Base-by-base conservation (phyloP, 2,329 filamentous ascomycete species). In the Septoria petroselini region DNA sequence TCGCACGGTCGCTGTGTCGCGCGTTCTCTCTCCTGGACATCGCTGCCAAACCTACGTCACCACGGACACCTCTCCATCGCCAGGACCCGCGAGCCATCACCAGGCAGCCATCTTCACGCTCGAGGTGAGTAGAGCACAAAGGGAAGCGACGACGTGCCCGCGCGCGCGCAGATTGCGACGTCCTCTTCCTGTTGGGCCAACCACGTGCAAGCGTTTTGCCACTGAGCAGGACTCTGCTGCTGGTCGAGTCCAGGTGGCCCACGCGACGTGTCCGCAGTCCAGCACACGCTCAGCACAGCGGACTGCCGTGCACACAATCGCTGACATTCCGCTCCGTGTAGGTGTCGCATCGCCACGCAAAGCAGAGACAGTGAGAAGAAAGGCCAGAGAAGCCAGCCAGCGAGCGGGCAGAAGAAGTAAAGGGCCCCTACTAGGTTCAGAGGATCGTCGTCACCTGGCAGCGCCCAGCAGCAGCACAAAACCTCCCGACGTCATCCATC, bases 401-500 rank as follows among this genome's bases (percentile, higher is more conserved):
- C 31, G 31, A 41, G 38, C 14, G 23, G n/a, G 29, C 15, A 30
- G 35, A 38, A 41, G 38, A 46, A 46, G 41, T 33, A 51, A 33
- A 38, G 23, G 41, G 35, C 23, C 17, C 37, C 18, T 35, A 38
- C 33, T 38, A 46, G 43, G 21, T 30, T 38, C 42, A 39, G 42
- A 29, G 30, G 42, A 45, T 42, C 40, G 40, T 42, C 40, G 40
- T 42, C 39, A 35, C 47, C 47, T 40, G 31, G 45, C 41, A 30
- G 35, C 33, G 29, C 34, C 47, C 43, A 39, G 21, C 17, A 40
- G n/a, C 44, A 30, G 27, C 29, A 41, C 33, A 38, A 35, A 41
- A n/a, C n/a, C n/a, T n/a, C 14, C 9, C 45, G 42, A 45, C 43
- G 31, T 49, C 42, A 33, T 48, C 48, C 35, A 33, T 48, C 48